A percentile compares a stretch with the other conserved stretches of the same genome.
Evolutionary conservation across 495 filamentous ascomycete genomes (phyloP).

Genomic region (Ascodesmis nigricans): DNA sequence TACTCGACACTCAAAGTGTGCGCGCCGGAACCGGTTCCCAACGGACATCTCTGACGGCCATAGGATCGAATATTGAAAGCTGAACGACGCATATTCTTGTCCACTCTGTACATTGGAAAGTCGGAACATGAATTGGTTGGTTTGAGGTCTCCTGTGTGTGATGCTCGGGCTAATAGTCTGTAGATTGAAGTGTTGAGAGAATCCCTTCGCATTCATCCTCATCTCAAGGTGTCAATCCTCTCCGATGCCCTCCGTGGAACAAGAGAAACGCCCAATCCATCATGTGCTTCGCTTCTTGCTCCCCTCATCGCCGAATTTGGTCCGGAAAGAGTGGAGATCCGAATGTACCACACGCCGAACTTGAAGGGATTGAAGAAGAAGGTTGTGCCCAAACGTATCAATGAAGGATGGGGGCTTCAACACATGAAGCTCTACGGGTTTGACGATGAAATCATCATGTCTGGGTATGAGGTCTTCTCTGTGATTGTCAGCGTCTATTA

Average conservation of each 20-base stretch:
- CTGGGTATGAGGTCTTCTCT: conserved; percentile 35
- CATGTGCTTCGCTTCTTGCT: conserved; percentile 72
- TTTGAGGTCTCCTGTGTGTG: conserved; percentile 12
- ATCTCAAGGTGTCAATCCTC: conserved; percentile 73
- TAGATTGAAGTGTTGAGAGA: conserved; percentile 56
- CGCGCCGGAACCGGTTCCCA: conserved; percentile 1
- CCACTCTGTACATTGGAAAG: conserved; percentile 89
- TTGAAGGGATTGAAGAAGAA: conserved; percentile 69
- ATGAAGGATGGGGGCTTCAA: conserved; percentile 95
- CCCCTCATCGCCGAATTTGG: conserved; percentile 68
- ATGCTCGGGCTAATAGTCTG: too few relatives aligned
- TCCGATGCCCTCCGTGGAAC: conserved; percentile 83
- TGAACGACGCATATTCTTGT: conserved; percentile 61
- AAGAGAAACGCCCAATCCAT: conserved; percentile 67
- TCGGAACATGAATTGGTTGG: conserved; percentile 77
- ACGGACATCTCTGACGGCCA: neutral
- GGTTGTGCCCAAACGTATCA: conserved; percentile 66
- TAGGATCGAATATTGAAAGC: conserved; percentile 65
- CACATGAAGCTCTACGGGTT: conserved; percentile 98
- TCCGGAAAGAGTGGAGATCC: conserved; percentile 65
- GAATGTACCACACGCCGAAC: conserved; percentile 96
- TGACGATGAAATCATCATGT: conserved; percentile 89
- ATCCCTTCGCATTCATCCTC: conserved; percentile 48
- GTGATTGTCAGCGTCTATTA: neutral
- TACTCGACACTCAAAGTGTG: conserved; percentile 69